Base-by-base conservation (phyloP, 2,329 filamentous ascomycete species). In the Erysiphe pulchra region DNA sequence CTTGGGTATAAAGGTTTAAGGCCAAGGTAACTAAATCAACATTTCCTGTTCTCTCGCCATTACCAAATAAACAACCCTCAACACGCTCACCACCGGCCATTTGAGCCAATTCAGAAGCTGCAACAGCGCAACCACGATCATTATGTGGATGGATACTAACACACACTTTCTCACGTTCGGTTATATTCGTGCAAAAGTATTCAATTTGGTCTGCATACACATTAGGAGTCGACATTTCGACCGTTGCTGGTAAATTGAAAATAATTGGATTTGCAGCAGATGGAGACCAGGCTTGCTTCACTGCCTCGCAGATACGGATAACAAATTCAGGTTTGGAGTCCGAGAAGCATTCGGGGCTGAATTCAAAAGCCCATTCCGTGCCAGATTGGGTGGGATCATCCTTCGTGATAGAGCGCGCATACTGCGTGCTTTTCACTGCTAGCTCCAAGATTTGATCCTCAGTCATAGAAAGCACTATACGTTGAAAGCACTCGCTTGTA, bases 1-100 rank as follows among this genome's bases (percentile, higher is more conserved):
- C 87, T 61, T 95, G 87, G 0, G 86, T 94, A 63, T 95, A 95
- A 16, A 95, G 74, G 60, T 95, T 95, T 48, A 95, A 68, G 30
- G 75, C 90, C 47, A 95, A 69, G 32, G 86, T 95, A 44, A 95
- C 85, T 46, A 95, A 70, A 58, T 95, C 87, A 17, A 94, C 85
- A 56, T 95, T 95, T 50, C 87, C 90, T 0, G 87, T 95, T 51
- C 90, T 69, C 68, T 98, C 87, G 48, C 90, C 87, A 54, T 95
- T 95, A 45, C 86, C 85, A 58, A 94, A 92, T 36, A 94, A 68
- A 51, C 84, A 93, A 41, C 87, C 87, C 62, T 95, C 87, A 13
- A 95, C 87, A 58, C 90, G 69, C 62, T 94, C 83, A 33, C 85
- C 90, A 46, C 87, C 90, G 16, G 86, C 90, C 86, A 95, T 94